Percentiles rank a stretch among this genome's conserved stretches.
Evolutionary conservation across 2,329 filamentous ascomycete species (phyloP).

Genomic region (Simplicillium aogashimaense): DNA sequence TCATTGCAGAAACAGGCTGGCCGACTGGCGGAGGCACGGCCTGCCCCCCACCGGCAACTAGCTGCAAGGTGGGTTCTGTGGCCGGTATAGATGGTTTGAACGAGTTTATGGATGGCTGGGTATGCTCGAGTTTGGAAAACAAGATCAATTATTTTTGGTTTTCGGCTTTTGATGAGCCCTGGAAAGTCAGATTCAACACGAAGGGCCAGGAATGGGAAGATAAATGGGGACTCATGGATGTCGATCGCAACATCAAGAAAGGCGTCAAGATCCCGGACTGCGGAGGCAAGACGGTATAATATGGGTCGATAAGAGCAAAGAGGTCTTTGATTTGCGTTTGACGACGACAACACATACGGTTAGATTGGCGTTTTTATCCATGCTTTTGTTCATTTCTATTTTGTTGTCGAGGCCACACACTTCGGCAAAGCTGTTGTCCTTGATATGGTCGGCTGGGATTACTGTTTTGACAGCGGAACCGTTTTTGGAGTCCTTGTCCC

Average conservation of each 20-base stretch:
- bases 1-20: conserved; percentile 92
- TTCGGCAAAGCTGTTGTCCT: too few relatives aligned
- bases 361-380: conserved; percentile 6
- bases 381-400: too few relatives aligned
- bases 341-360: background rate
- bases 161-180: conserved; percentile 91
- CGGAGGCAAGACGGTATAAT: conserved; percentile 56
- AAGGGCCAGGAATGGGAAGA: conserved; percentile 75
- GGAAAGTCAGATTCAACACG: conserved; percentile 72
- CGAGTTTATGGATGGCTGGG: conserved; percentile 74
- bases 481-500: too few relatives aligned
- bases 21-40: conserved; percentile 71
- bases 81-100: conserved; percentile 77
- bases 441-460: too few relatives aligned
- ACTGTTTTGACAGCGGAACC: too few relatives aligned
- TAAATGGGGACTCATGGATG: conserved; percentile 88
- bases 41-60: conserved; percentile 51
- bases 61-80: conserved; percentile 58
- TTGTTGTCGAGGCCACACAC: too few relatives aligned
- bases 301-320: background rate
- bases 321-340: background rate
- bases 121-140: conserved; percentile 70
- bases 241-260: conserved; percentile 71
- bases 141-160: conserved; percentile 97
- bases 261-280: conserved; percentile 85